Evolutionary conservation across 2,329 filamentous ascomycete species (phyloP), one percentile per base, ranked within the genome.

Genomic region (Rutstroemia sydowiana): DNA sequence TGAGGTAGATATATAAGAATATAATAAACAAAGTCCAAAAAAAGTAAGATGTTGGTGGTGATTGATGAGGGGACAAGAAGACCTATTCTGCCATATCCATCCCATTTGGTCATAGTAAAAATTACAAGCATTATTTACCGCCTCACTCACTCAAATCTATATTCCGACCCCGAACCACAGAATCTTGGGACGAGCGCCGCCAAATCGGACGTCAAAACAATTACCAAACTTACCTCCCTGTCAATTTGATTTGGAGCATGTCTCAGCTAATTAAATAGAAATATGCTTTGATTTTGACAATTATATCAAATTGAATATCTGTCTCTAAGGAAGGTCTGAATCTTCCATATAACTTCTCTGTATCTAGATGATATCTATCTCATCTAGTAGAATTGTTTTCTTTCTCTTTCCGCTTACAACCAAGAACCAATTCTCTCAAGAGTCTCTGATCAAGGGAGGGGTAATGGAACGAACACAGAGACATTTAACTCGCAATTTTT

Each of bases 231-330:
- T 13, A 16, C 34, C 34, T 8, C 6, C 14, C 8, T 10, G 2
- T 26, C 13, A 5, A 1, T 23, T 9, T 23, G 23, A 23, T 43
- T 30, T 30, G 41, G 39, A 18, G 26, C 37, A n/a, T 30, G 52
- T 56, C 52, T 56, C 52, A 52, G 45, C 40, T 36, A 30, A 34
- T 45, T 18, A 3, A 39, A 32, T 52, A 31, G 40, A 47, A 32
- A 48, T 56, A 40, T 56, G 34, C 42, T 41, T 34, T 32, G 23
- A 9, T 31, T 47, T 9, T 30, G 7, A 18, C 37, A 16, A 36
- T 7, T 32, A 32, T 32, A 13, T 7, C 13, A 32, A 32, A 13
- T 32, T 32, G 6, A 7, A 13, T 32, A 32, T 32, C 7, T 13
- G 13, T 32, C 7, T 32, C 30, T 7, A 32, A 32, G 30, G 6